A percentile compares a stretch with the other conserved stretches of the same genome.
Evolutionary conservation across 176 grass and related monocot genomes (phyloP).

Genomic region (Sorghum bicolor): DNA sequence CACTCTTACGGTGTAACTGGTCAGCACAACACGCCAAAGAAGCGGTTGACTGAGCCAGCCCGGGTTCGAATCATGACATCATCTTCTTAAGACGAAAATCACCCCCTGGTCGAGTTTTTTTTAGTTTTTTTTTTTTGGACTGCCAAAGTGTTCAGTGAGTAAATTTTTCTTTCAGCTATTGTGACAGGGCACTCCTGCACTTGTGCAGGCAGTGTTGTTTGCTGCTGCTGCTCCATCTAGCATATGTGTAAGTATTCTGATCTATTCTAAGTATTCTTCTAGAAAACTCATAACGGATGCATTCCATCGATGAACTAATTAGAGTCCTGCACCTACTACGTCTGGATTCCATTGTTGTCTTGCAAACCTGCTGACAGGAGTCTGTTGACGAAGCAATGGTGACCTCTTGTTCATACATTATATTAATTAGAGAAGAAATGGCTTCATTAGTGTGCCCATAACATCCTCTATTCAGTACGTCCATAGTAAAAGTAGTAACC

Average conservation of each 20-base stretch:
- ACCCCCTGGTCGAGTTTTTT: too few species aligned
- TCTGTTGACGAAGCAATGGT: not conserved
- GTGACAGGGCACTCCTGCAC: too few species aligned
- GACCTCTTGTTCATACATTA: not conserved
- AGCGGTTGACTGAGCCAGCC: too few species aligned
- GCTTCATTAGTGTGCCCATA: not conserved
- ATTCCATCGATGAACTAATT: too few species aligned
- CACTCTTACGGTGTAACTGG: too few species aligned
- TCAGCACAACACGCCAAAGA: too few species aligned
- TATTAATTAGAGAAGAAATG: not conserved
- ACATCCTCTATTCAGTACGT: not conserved
- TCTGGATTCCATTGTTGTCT: not conserved
- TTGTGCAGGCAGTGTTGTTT: too few species aligned
- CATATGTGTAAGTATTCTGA: constrained; percentile 39
- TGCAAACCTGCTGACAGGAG: not conserved
- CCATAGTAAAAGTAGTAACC: not conserved
- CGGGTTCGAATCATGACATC: too few species aligned
- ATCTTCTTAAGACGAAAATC: too few species aligned
- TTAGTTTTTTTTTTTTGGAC: too few species aligned
- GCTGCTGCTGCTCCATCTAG: not conserved
- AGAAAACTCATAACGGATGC: not conserved
- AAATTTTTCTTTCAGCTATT: too few species aligned
- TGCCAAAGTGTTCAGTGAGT: too few species aligned
- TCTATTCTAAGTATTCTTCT: not conserved
- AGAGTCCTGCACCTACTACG: not conserved